Evolutionary conservation across 768 basidiomycete species (phyloP).

Genomic region (Clitopilus hobsonii): DNA sequence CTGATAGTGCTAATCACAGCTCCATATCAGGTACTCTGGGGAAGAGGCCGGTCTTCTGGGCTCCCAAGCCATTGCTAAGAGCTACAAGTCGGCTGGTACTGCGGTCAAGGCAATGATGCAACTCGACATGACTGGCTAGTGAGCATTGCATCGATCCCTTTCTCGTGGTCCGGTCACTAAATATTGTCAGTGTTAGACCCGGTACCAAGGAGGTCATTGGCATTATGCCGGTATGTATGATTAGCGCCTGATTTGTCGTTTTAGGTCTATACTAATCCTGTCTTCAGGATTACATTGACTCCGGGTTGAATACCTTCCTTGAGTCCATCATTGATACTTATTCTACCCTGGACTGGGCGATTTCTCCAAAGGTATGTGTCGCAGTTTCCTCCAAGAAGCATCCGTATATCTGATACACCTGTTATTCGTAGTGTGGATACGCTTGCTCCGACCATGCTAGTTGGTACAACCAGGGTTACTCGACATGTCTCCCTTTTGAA

Average conservation of each 20-base stretch:
- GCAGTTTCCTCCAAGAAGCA: neutral
- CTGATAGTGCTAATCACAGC: neutral
- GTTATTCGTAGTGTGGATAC: slow-evolving; percentile 16
- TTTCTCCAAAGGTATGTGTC: slow-evolving; percentile 33
- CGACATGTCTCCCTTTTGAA: slow-evolving; percentile 36
- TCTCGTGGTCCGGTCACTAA: slow-evolving; percentile 7
- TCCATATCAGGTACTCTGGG: slow-evolving; percentile 23
- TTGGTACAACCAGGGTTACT: slow-evolving; percentile 38
- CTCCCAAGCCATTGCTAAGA: slow-evolving; percentile 39
- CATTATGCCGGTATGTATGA: slow-evolving; percentile 22
- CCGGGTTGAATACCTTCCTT: slow-evolving; percentile 36
- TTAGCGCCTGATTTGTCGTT: neutral
- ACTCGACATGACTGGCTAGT: slow-evolving; percentile 43
- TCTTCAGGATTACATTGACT: slow-evolving; percentile 23
- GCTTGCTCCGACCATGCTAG: slow-evolving; percentile 30
- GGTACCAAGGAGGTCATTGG: slow-evolving; percentile 35
- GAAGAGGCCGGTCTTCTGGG: slow-evolving; percentile 49
- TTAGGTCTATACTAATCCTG: slow-evolving; percentile 28
- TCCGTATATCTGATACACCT: neutral
- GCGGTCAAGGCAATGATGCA: slow-evolving; percentile 39
- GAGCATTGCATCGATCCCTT: slow-evolving; percentile 7
- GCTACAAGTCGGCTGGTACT: slow-evolving; percentile 36
- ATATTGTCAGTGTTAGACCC: slow-evolving; percentile 34
- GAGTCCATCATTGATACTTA: slow-evolving; percentile 36
- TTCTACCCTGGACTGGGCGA: slow-evolving; percentile 34